These are phyloP conservation scores for Xylariales sp. DNA, from an alignment of 2,329 filamentous ascomycete genomes.

Conservation along the genomic window DNA sequence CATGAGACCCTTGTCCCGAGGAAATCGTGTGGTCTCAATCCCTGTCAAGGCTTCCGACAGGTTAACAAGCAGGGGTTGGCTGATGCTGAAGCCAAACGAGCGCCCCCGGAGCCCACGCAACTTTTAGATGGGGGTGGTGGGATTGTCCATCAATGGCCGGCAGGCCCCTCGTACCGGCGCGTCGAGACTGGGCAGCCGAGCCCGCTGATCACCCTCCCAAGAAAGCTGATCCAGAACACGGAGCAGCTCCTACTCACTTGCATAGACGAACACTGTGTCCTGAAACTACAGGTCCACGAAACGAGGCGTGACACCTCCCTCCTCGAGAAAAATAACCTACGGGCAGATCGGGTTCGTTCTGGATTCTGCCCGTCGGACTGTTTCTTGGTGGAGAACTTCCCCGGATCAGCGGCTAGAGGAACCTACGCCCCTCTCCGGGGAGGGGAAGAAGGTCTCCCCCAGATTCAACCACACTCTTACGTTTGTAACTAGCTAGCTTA, in stretches of 20 bases:
- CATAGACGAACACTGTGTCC: neutral
- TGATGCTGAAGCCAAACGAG: neutral
- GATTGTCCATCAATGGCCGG: constrained; percentile 1
- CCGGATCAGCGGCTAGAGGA: constrained; percentile 5
- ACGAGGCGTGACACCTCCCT: too few relatives aligned
- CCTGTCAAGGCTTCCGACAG: neutral
- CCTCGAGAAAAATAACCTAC: too few relatives aligned
- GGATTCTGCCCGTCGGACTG: too few relatives aligned
- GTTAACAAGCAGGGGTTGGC: neutral
- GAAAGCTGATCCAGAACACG: neutral
- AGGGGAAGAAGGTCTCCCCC: neutral
- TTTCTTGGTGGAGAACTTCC: constrained; percentile 1
- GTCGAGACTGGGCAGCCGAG: neutral
- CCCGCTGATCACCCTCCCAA: neutral
- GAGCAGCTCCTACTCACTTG: neutral
- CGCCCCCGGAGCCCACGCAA: neutral
- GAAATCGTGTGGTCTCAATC: constrained; percentile 3
- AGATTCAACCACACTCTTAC: neutral
- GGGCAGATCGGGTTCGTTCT: too few relatives aligned
- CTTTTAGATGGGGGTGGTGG: too few relatives aligned
- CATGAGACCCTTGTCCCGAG: constrained; percentile 1
- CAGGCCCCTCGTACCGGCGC: neutral
- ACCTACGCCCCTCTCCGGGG: neutral
- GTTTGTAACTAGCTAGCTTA: too few relatives aligned
- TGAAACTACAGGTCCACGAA: neutral